These are phyloP conservation scores for Saturnispora saitoi DNA, from an alignment of 805 yeast species.

Conservation along the genomic window DNA sequence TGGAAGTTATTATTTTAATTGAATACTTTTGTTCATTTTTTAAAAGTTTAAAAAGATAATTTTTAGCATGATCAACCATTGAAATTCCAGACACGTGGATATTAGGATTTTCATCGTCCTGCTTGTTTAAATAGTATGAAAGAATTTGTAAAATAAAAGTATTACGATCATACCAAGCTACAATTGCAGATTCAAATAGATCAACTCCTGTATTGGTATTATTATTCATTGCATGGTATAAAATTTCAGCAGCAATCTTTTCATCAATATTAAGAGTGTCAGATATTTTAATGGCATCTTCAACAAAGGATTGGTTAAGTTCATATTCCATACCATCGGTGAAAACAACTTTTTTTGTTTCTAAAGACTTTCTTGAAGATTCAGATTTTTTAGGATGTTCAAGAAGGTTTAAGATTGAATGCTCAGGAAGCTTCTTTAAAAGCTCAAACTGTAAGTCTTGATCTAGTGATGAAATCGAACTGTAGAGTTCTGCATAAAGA, in stretches of 20 bases:
- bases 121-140: conserved; percentile 27
- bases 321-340: conserved; percentile 50
- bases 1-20: conserved; percentile 36
- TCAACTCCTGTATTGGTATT: conserved; percentile 34
- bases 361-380: conserved; percentile 38
- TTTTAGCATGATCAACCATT: background rate
- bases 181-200: conserved; percentile 53
- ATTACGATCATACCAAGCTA: conserved; percentile 59
- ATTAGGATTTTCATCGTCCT: background rate
- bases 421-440: conserved; percentile 31
- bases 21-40: background rate
- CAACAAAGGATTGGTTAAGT: conserved; percentile 58
- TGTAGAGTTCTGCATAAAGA: conserved; percentile 37
- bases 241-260: conserved; percentile 59
- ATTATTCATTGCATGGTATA: conserved; percentile 38
- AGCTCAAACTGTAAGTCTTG: conserved; percentile 13
- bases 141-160: conserved; percentile 66
- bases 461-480: conserved; percentile 33
- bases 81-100: background rate
- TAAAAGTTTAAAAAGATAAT: background rate
- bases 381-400: conserved; percentile 37
- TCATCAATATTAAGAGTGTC: conserved; percentile 74
- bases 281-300: conserved; percentile 47
- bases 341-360: conserved; percentile 40
- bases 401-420: conserved; percentile 34